A percentile compares a stretch with the other conserved stretches of the same genome.
Evolutionary conservation across 352 stramenopile genomes (phyloP).

Genomic region (Pythium rhizo-oryzae): DNA sequence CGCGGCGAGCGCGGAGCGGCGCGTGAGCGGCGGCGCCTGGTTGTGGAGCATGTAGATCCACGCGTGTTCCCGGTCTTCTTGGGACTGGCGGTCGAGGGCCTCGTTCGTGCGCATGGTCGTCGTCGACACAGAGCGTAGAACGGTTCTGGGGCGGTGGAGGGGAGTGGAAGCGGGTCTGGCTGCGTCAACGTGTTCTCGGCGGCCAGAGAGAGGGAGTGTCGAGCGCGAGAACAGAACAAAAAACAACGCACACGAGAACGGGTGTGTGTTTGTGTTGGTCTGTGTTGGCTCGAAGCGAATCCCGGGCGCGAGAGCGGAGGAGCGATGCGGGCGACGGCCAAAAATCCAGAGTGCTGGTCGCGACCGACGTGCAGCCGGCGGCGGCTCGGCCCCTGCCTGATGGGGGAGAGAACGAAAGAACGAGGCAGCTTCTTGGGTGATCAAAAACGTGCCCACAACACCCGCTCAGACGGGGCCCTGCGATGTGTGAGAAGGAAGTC

Average conservation of each 20-base stretch:
- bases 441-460: constrained; percentile 15
- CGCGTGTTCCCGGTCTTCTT: constrained; percentile 45
- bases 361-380: neutral
- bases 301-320: too few species aligned
- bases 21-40: constrained; percentile 42
- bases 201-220: neutral
- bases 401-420: constrained; percentile 4
- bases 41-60: constrained; percentile 65
- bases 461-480: constrained; percentile 15
- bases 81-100: constrained; percentile 41
- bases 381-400: neutral
- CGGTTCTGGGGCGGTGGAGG: neutral
- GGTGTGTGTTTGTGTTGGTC: constrained; percentile 2
- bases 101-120: constrained; percentile 51
- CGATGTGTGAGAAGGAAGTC: constrained; percentile 22
- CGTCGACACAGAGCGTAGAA: neutral
- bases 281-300: constrained; percentile 10
- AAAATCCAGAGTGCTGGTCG: constrained; percentile 33
- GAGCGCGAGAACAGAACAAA: constrained; percentile 4
- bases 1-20: constrained; percentile 17
- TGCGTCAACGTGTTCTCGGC: constrained; percentile 10
- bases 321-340: constrained; percentile 6
- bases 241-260: neutral
- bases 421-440: constrained; percentile 16
- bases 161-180: neutral